Conservation (phyloP, 169 alveolate genomes). For the Plasmodium coatneyi region DNA sequence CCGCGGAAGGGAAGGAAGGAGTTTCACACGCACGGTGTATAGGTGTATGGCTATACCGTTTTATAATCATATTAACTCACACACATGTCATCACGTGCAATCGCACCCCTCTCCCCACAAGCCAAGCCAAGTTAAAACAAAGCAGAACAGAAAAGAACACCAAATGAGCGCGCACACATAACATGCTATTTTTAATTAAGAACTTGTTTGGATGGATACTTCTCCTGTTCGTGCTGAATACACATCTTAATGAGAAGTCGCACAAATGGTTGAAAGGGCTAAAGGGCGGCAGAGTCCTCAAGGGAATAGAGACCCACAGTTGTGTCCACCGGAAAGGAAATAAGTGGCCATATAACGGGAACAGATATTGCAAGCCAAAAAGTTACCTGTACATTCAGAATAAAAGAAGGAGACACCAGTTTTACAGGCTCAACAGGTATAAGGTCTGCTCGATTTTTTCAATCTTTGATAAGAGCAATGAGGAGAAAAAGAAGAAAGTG, state of each 20-base stretch:
- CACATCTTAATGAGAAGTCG: background rate
- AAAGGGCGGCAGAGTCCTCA: background rate
- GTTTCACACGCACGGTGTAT: background rate
- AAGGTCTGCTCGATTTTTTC: slow-evolving; percentile 5
- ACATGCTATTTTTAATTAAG: slow-evolving; percentile 32
- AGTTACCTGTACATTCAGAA: slow-evolving; percentile 1
- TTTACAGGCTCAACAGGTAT: background rate
- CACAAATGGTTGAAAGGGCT: background rate
- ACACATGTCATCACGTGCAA: background rate
- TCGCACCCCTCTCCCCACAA: background rate
- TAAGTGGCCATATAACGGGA: background rate
- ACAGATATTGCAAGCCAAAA: background rate
- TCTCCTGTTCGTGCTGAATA: slow-evolving; percentile 6
- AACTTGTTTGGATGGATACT: background rate
- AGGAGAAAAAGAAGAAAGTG: background rate
- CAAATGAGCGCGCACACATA: background rate
- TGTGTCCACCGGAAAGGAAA: background rate
- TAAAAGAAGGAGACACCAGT: background rate
- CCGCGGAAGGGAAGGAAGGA: background rate
- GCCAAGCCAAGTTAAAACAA: background rate
- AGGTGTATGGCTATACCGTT: background rate
- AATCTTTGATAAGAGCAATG: background rate
- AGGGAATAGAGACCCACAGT: background rate
- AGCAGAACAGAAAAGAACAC: background rate
- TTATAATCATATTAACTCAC: background rate